Conservation (phyloP, 768 basidiomycete species). For the Tulasnella sp. region DNA sequence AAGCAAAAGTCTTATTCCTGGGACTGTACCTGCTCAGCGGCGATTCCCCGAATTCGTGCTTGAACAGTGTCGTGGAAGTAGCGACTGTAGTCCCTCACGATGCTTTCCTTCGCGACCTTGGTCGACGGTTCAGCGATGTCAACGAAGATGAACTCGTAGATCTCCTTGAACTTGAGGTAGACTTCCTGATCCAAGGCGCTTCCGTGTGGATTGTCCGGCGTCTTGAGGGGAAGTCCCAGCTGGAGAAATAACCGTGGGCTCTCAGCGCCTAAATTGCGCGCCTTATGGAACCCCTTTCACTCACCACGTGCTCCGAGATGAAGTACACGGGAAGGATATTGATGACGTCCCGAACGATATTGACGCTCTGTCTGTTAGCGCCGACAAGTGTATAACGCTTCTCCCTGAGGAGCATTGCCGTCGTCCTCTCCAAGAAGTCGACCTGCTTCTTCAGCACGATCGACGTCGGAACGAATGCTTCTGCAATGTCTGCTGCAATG, state of each 20-base stretch:
- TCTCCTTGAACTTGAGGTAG: constrained; percentile 34
- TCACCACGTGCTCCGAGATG: constrained; percentile 69
- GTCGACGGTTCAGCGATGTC: constrained; percentile 50
- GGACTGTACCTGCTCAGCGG: not conserved
- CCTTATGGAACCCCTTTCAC: constrained; percentile 36
- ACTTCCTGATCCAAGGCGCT: constrained; percentile 34
- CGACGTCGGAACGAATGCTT: not conserved
- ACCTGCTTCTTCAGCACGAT: constrained; percentile 35
- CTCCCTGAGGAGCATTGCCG: constrained; percentile 57
- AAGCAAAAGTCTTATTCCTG: not conserved
- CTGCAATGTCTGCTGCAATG: not conserved
- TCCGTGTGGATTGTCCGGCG: constrained; percentile 33
- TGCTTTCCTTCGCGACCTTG: constrained; percentile 59
- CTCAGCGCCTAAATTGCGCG: not conserved
- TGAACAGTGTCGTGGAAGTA: constrained; percentile 31
- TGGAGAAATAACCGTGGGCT: not conserved
- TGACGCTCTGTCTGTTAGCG: constrained; percentile 56
- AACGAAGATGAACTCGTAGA: constrained; percentile 31
- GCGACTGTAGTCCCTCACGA: constrained; percentile 51
- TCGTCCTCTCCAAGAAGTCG: constrained; percentile 48
- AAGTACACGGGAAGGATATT: constrained; percentile 68
- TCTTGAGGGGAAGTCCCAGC: constrained; percentile 37
- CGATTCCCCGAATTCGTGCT: not conserved
- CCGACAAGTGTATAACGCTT: constrained; percentile 62
- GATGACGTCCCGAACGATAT: constrained; percentile 71